Conservation (phyloP, 2,329 filamentous ascomycete genomes). For the Golovinomyces cichoracearum region DNA sequence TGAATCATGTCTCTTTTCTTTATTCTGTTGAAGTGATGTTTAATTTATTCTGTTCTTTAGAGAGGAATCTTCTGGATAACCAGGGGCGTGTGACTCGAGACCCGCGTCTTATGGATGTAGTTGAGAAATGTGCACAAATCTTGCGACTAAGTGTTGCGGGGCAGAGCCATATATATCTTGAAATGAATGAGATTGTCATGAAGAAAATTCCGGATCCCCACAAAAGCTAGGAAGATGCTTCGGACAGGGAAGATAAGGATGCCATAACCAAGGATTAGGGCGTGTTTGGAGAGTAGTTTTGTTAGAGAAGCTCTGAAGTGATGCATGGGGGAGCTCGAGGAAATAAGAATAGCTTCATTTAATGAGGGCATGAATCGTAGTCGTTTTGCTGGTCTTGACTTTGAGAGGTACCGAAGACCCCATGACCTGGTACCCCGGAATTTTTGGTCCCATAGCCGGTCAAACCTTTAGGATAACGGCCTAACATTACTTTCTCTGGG, state of each 20-base stretch:
- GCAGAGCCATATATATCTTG: conserved; percentile 1
- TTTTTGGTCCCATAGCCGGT: neutral
- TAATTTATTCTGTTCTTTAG: neutral
- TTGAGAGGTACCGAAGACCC: neutral
- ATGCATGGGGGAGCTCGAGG: neutral
- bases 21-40: neutral
- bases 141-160: conserved; percentile 1
- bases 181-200: neutral
- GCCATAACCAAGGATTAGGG: neutral
- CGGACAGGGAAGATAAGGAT: neutral
- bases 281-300: neutral
- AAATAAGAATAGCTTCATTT: neutral
- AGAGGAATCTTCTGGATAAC: neutral
- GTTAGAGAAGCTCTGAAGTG: conserved; percentile 1
- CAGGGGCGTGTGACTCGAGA: neutral
- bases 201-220: neutral
- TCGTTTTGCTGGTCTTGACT: neutral
- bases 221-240: neutral
- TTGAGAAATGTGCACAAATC: conserved; percentile 1
- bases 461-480: neutral
- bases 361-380: neutral
- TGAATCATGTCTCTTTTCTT: neutral
- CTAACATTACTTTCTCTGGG: neutral
- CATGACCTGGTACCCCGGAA: neutral
- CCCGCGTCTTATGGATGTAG: conserved; percentile 1